Percentiles rank a stretch among this genome's conserved stretches.
phyloP scores from a whole-genome alignment of 2,329 filamentous ascomycete species.

The Chrysosphaeria jannelii region DNA sequence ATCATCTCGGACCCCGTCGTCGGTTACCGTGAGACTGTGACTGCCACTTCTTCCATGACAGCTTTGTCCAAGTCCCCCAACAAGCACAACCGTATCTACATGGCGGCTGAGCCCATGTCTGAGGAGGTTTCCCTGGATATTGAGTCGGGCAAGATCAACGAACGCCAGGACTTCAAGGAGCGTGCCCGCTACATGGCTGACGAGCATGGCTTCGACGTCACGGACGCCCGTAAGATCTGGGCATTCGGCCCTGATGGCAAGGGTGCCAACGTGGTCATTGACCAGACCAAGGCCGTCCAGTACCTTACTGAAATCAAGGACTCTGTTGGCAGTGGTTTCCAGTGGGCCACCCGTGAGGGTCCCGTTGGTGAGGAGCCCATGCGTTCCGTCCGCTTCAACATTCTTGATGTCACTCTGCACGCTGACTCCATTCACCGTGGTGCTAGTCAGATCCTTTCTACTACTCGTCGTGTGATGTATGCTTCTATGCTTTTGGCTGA shows the following conservation, averaged over 20 bases:
- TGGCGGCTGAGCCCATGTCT: slow-evolving; percentile 64
- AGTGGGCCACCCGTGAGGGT: slow-evolving; percentile 96
- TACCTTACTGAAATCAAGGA: slow-evolving; percentile 99
- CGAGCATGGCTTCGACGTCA: slow-evolving; percentile 97
- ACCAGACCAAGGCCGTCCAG: slow-evolving; percentile 99
- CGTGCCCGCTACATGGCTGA: slow-evolving; percentile 90
- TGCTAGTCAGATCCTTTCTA: slow-evolving; percentile 36
- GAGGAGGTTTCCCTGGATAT: slow-evolving; percentile 84
- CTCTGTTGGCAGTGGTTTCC: slow-evolving; percentile 97
- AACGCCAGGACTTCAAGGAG: slow-evolving; percentile 96
- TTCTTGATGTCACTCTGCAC: slow-evolving; percentile 97
- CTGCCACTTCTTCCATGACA: slow-evolving; percentile 61
- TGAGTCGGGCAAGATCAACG: slow-evolving; percentile 68
- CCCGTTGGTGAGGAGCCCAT: slow-evolving; percentile 95
- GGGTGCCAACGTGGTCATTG: slow-evolving; percentile 92
- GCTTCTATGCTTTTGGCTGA: slow-evolving; percentile 74
- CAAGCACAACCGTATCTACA: slow-evolving; percentile 99
- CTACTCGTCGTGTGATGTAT: slow-evolving; percentile 89
- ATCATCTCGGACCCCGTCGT: slow-evolving; percentile 96
- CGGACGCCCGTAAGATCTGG: slow-evolving; percentile 99
- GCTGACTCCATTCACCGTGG: slow-evolving; percentile 99
- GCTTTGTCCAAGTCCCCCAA: slow-evolving; percentile 98
- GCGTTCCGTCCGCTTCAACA: slow-evolving; percentile 92
- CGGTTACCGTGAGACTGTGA: slow-evolving; percentile 92
- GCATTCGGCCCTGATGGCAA: slow-evolving; percentile 95